Conservation (phyloP, 805 yeast species). For the Candida silvicultrix region DNA sequence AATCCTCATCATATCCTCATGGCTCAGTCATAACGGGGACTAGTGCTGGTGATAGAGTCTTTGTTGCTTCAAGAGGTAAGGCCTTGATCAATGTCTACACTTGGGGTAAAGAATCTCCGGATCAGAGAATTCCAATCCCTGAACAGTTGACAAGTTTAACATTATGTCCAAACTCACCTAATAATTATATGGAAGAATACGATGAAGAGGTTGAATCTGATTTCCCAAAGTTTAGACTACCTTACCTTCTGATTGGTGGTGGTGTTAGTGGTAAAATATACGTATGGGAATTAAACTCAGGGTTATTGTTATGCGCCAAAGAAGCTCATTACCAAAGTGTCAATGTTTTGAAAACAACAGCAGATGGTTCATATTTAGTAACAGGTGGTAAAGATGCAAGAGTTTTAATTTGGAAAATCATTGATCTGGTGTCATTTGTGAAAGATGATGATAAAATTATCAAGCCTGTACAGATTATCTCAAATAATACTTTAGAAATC, state of each 20-base stretch:
- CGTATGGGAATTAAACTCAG: conserved; percentile 82
- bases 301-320: conserved; percentile 61
- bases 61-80: conserved; percentile 62
- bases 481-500: conserved; percentile 49
- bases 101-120: conserved; percentile 63
- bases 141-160: conserved; percentile 62
- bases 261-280: conserved; percentile 70
- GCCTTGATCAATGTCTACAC: conserved; percentile 72
- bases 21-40: conserved; percentile 48
- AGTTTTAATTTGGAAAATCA: conserved; percentile 63
- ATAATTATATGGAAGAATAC: conserved; percentile 16
- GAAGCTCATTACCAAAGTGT: conserved; percentile 84
- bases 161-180: conserved; percentile 32
- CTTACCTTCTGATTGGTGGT: conserved; percentile 70
- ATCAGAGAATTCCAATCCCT: conserved; percentile 80
- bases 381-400: conserved; percentile 83
- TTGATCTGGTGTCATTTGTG: conserved; percentile 44
- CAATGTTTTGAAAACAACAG: conserved; percentile 49
- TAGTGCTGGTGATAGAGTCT: conserved; percentile 27
- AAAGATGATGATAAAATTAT: conserved; percentile 28
- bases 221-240: conserved; percentile 39
- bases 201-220: conserved; percentile 14
- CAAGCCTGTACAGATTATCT: conserved; percentile 53
- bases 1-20: conserved; percentile 39
- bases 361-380: conserved; percentile 59